Evolutionary conservation across 768 basidiomycete species (phyloP), one percentile per base, ranked within the genome.

Genomic region (Pulveroboletus sp.): DNA sequence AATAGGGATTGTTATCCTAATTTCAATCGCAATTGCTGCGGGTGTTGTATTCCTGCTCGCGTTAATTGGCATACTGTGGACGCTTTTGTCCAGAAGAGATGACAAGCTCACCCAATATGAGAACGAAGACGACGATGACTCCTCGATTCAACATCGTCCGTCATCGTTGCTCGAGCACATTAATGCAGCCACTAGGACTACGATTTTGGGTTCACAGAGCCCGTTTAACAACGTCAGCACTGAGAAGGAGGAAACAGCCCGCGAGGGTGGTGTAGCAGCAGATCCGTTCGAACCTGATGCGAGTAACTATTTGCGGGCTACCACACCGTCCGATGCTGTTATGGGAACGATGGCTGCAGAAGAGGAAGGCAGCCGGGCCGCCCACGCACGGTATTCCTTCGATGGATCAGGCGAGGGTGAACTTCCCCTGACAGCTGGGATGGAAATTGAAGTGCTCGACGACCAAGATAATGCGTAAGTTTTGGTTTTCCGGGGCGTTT

Each of bases 11-110:
- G 93, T 99, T 47, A 97, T 98, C 57, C 78, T 99, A 39, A 93
- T 99, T 57, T 94, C 93, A 2, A 96, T 99, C 55, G 96, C 96
- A 24, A 96, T 97, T 57, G 85, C 90, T 9, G 93, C 93, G 14
- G 96, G 95, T 15, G 81, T 97, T 18, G 87, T 94, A 33, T 94
- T 93, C 78, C 73, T 94, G 1, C 75, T 93, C 30, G 86, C 87
- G 14, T 73, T 95, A 37, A 73, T 93, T 48, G 91, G 91, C 43
- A 87, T 95, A 47, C 70, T 95, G 33, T 90, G 92, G 89, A 86
- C 91, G 3, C 75, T 93, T n/a, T 82, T 92, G 68, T 83, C 87
- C 18, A 78, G 89, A 47, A 78, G 83, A 47, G 91, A 92, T 35
- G 87, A 91, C 61, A 83, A 81, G 59, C 55, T 80, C 9, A 71